Conservation (phyloP, 1,284 basidiomycete species). For the Melampsora abietis-canadensis region DNA sequence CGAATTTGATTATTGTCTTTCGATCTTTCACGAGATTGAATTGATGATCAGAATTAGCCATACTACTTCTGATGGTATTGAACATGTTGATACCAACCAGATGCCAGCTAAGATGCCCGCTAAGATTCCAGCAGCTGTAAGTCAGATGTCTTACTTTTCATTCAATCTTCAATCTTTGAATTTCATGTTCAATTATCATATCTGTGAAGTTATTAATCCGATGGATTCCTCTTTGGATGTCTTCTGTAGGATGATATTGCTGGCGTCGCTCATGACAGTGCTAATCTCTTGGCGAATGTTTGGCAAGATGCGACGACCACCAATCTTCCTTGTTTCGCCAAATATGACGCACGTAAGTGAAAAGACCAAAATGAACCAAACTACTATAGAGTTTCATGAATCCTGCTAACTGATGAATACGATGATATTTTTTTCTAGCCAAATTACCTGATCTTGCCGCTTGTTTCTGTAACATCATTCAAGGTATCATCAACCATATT, state of each 20-base stretch:
- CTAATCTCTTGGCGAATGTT: not conserved
- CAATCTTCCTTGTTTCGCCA: not conserved
- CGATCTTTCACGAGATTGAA: not conserved
- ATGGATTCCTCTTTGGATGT: not conserved
- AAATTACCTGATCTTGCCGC: conserved; percentile 1
- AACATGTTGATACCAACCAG: not conserved
- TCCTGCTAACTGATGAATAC: not conserved
- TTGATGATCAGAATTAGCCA: not conserved
- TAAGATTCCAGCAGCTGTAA: not conserved
- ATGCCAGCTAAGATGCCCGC: not conserved
- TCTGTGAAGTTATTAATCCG: not conserved
- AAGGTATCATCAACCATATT: not conserved
- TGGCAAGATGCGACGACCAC: not conserved
- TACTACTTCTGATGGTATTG: not conserved
- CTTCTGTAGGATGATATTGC: not conserved
- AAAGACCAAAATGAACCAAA: not conserved
- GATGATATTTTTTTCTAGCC: not conserved
- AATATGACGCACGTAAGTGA: not conserved
- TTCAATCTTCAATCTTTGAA: not conserved
- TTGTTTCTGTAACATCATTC: not conserved
- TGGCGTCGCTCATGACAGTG: not conserved
- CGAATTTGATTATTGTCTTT: not conserved
- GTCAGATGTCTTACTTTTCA: not conserved
- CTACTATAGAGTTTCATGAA: not conserved
- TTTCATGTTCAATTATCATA: not conserved